Evolutionary conservation across 106 monocot genomes (phyloP), one percentile per base, ranked within the genome.

Genomic region (Dactylorhiza incarnata): DNA sequence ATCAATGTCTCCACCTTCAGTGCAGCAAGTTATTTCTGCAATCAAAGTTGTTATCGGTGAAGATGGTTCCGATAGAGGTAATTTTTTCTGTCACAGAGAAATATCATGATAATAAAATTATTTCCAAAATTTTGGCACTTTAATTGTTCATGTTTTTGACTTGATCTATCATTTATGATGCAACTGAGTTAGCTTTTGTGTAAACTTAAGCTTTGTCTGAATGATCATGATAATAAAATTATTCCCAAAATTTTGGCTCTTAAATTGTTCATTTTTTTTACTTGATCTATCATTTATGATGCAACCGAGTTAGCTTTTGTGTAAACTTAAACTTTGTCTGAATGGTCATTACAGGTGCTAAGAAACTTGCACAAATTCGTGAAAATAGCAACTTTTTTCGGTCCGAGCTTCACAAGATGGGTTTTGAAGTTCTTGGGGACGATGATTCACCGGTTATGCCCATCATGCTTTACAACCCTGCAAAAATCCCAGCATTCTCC

Each of bases 361-460:
- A 81, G 68, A 92, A 92, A 77, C 86, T 92, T 78, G 84, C 81
- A 72, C 89, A 76, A 75, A 92, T 92, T 63, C 86, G 92, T 53
- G 92, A 92, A 19, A 92, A 92, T 76, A 92, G 92, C 78, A 92
- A 92, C 54, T 92, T 92, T 84, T 92, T 92, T 72, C 73, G 92
- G 44, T 86, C 89, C 12, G 92, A 92, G 81, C 89, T 92, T 74
- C 81, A 85, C 76, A 92, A 86, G 68, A 92, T 92, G 92, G 92
- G 92, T 25, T 92, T 92, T 75, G 92, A 92, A 75, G 92, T 92
- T 76, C 81, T 92, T 54, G 92, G 92, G 12, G 92, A 92, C 68
- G 77, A 89, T 70, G 92, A 89, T 52, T 92, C 92, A 22, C 92
- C 92, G 3, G 89, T 92, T 56, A 92, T 92, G 92, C 92, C 92